Evolutionary conservation across 106 monocot species (phyloP), one percentile per base, ranked within the genome.

Genomic region (Apostasia ramifera): DNA sequence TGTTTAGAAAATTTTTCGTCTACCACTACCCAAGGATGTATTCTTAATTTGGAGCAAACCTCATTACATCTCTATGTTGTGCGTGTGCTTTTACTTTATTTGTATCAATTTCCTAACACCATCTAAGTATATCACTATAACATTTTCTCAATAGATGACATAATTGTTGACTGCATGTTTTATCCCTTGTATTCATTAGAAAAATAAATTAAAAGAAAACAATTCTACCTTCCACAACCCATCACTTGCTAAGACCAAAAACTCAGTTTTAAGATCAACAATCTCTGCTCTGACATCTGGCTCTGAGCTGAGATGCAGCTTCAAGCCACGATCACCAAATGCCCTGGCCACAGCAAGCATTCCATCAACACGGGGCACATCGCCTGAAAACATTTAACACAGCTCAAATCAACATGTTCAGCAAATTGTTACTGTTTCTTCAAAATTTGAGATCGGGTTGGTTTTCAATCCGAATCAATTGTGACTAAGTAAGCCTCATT

Each of bases 351-450:
- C 91, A n/a, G 94, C 90, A 13, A 94, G 79, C 47, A 83, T 81
- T 38, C 90, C 94, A 66, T 95, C 94, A 37, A 88, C 94, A 66
- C 94, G 85, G 53, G 91, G 86, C 48, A 95, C 94, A 72, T 95
- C 91, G 26, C 94, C 94, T 95, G 82, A 43, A 71, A 26, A 26
- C 26, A 26, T 26, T 26, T 26, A 26, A 26, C 26, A 26, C 26
- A 26, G 26, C 26, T 26, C 26, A 26, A 26, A 26, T 26, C 26
- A 26, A 26, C 26, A 26, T 26, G 26, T 26, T 26, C 26, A 26
- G 26, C 26, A 26, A 26, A 26, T 26, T 26, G 26, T 26, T 26
- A 26, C 26, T 26, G 26, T 26, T 26, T 26, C 26, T 26, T 26
- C 26, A 26, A 26, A 26, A 26, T 26, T 26, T 26, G 26, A 26